phyloP scores from a whole-genome alignment of 2,329 filamentous ascomycete genomes.

The Curvularia sp. region DNA sequence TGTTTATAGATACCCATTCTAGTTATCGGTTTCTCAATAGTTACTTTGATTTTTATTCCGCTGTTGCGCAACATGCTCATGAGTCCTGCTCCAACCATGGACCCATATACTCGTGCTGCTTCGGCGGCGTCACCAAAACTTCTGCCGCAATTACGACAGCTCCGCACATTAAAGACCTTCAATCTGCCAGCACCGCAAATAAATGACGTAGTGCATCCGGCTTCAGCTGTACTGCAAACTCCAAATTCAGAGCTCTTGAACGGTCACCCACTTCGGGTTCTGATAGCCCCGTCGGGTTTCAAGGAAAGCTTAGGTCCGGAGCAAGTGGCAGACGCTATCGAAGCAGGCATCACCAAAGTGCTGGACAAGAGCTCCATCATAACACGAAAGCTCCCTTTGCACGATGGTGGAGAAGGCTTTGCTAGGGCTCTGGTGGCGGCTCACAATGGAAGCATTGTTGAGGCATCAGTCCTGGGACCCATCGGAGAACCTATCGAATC shows the following conservation, averaged over 20 bases:
- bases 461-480: slow-evolving; percentile 55
- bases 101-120: slow-evolving; percentile 8
- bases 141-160: slow-evolving; percentile 25
- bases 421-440: slow-evolving; percentile 55
- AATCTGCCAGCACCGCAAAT: slow-evolving; percentile 26
- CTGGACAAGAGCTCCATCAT: slow-evolving; percentile 49
- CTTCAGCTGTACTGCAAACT: slow-evolving; percentile 26
- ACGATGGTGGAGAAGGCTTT: slow-evolving; percentile 63
- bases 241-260: slow-evolving; percentile 32
- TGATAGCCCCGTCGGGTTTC: slow-evolving; percentile 62
- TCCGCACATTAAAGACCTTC: slow-evolving; percentile 33
- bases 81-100: slow-evolving; percentile 16
- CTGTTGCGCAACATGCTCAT: slow-evolving; percentile 17
- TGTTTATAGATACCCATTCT: neutral
- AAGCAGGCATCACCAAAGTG: slow-evolving; percentile 56
- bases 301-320: slow-evolving; percentile 61
- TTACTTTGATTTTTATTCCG: neutral
- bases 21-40: neutral
- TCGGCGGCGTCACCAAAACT: slow-evolving; percentile 12
- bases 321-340: slow-evolving; percentile 60
- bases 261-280: slow-evolving; percentile 44
- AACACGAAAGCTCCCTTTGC: slow-evolving; percentile 58
- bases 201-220: slow-evolving; percentile 27
- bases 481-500: slow-evolving; percentile 53
- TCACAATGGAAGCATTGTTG: slow-evolving; percentile 52